A percentile compares a stretch with the other conserved stretches of the same genome.
Conservation (phyloP, 164 flowering plant genomes). For the Amborella trichopoda region DNA sequence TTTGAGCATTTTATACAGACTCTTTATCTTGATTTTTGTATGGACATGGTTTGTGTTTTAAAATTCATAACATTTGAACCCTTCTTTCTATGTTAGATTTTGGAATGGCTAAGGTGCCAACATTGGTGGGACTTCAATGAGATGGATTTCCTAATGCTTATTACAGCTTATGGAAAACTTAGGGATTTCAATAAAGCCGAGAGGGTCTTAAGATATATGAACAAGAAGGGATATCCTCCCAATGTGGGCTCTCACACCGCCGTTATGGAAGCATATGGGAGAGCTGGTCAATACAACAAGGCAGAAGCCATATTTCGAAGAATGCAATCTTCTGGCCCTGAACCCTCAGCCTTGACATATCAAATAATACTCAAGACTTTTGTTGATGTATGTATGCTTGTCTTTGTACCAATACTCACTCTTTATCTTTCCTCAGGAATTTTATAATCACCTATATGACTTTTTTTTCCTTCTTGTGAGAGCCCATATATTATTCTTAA, state of each 20-base stretch:
- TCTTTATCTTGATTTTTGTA: neutral
- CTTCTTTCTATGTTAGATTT: constrained; percentile 35
- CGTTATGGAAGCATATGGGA: constrained; percentile 97
- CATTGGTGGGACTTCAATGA: constrained; percentile 92
- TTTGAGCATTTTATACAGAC: too few relatives aligned
- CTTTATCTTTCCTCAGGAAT: too few relatives aligned
- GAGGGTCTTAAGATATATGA: constrained; percentile 51
- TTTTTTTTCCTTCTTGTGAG: too few relatives aligned
- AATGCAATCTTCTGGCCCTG: constrained; percentile 90
- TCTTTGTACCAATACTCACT: too few relatives aligned
- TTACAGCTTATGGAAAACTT: constrained; percentile 87
- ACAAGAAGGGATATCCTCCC: constrained; percentile 64
- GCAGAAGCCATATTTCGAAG: constrained; percentile 84
- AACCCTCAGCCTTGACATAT: constrained; percentile 89
- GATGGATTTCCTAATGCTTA: constrained; percentile 89
- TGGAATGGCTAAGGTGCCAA: constrained; percentile 90
- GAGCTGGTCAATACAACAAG: constrained; percentile 60
- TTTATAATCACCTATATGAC: too few relatives aligned
- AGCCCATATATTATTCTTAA: too few relatives aligned
- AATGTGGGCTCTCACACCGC: constrained; percentile 81
- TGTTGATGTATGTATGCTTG: constrained; percentile 87
- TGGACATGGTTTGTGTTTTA: too few relatives aligned
- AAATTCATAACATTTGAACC: too few relatives aligned
- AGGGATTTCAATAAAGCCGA: constrained; percentile 79
- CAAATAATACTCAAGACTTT: constrained; percentile 81